Base-by-base conservation (phyloP, 2,329 filamentous ascomycete genomes). In the Myotisia sp. region DNA sequence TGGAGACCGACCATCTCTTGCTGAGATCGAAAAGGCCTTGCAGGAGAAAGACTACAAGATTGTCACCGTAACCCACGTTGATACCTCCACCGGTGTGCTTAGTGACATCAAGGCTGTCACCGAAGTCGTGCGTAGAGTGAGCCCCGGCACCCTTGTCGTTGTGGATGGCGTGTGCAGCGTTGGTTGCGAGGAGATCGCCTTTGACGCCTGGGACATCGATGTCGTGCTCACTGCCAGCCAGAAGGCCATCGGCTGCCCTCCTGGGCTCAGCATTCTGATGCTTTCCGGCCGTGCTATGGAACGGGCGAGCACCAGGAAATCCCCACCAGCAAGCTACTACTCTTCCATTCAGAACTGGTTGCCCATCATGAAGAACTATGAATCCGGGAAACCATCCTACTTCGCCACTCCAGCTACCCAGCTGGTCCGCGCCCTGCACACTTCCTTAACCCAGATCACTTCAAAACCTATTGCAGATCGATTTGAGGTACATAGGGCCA, bases 291-390 rank as follows among this genome's bases (percentile, higher is more conserved):
- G 81, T 44, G 87, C 90, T 27, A 81, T 98, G 47, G 69, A 90
- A 50, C 65, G 67, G 7, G 80, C 92, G 60, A 74, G 87, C 60
- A 71, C 67, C 48, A 74, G 90, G 54, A 87, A 87, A 66, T 77
- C 75, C 7, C 79, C 79, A 8, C 82, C 86, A 1, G 70, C 75
- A 13, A 81, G 85, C 14, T 98, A 95, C 70, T 98, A 94, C 60
- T 86, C 82, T 36, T 92, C 82, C 8, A 83, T 94, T 68, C 86
- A 85, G 69, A 95, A 95, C 63, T 98, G 90, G 90, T 66, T 86
- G 37, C 87, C 87, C 29, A 90, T 98, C 60, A 95, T 98, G 87
- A 76, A 90, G 64, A 95, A 94, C 64, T 98, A 98, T 61, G 90
- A 98, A 65, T 83, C 84, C 44, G 84, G 86, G 67, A 98, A 95